Evolutionary conservation across 306 rosid species (phyloP).

Genomic region (Dryas octopetala): DNA sequence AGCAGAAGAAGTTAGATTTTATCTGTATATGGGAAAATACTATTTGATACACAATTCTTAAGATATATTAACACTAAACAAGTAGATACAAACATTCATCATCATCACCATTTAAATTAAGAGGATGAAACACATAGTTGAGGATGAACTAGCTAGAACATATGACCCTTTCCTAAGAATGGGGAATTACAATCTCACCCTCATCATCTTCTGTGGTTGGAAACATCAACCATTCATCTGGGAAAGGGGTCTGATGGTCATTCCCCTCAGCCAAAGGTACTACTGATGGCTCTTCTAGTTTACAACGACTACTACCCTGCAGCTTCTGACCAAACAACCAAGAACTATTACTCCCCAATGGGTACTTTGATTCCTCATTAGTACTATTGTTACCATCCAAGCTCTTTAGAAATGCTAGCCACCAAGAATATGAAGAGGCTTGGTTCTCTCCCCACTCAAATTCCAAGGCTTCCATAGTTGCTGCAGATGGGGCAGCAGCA

Average conservation of each 20-base stretch:
- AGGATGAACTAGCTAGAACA: not conserved
- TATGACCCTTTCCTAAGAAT: not conserved
- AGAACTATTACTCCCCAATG: constrained; percentile 17
- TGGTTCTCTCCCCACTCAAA: constrained; percentile 47
- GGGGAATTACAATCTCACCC: constrained; percentile 18
- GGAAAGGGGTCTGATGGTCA: constrained; percentile 25
- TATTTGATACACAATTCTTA: not conserved
- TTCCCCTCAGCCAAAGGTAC: constrained; percentile 26
- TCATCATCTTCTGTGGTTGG: constrained; percentile 23
- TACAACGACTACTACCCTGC: not conserved
- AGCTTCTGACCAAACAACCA: constrained; percentile 19
- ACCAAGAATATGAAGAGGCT: constrained; percentile 45
- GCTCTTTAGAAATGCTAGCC: constrained; percentile 47
- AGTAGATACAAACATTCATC: not conserved
- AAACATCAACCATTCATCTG: constrained; percentile 58
- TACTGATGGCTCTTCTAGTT: constrained; percentile 10
- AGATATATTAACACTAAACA: not conserved
- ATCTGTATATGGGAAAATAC: not conserved
- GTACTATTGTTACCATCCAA: constrained; percentile 28
- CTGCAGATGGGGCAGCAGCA: constrained; percentile 2
- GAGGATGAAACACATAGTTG: not conserved
- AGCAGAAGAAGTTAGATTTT: no score
- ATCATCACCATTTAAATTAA: not conserved
- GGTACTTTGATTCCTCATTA: constrained; percentile 22
- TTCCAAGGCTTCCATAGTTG: constrained; percentile 26